Evolutionary conservation across 768 basidiomycete species (phyloP).

Genomic region (Cystobasidium onofrii): DNA sequence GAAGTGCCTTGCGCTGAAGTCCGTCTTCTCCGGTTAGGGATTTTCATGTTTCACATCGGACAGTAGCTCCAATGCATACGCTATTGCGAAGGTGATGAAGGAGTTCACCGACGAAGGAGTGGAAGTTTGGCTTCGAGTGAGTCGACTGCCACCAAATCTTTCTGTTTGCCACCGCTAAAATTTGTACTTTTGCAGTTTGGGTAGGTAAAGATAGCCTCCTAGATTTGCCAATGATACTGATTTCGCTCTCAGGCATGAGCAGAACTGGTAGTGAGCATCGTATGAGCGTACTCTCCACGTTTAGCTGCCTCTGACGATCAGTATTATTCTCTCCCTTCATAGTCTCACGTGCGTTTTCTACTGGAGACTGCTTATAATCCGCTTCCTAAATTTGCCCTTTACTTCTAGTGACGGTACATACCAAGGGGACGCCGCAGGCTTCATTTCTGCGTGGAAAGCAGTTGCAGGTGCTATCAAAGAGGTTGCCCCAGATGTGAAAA

Average conservation of each 20-base stretch:
- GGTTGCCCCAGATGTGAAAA: conserved; percentile 40
- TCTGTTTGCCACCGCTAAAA: neutral
- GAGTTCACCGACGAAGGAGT: conserved; percentile 42
- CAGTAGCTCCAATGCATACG: conserved; percentile 39
- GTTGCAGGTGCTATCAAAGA: conserved; percentile 37
- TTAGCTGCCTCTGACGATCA: no score
- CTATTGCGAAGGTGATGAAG: conserved; percentile 42
- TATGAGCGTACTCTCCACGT: no score
- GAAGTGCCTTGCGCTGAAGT: neutral
- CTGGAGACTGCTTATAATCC: no score
- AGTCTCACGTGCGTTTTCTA: neutral
- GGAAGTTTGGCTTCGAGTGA: conserved; percentile 43
- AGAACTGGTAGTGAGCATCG: no score
- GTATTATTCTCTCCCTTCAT: no score
- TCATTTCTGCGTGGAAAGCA: conserved; percentile 41
- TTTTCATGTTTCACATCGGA: conserved; percentile 38
- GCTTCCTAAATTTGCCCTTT: no score
- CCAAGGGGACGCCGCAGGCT: conserved; percentile 37
- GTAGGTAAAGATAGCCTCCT: no score
- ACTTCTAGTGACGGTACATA: conserved; percentile 38
- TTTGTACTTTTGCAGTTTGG: neutral
- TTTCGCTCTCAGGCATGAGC: no score
- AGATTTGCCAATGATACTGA: no score
- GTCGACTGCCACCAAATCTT: no score
- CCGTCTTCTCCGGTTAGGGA: conserved; percentile 34